A percentile compares a stretch with the other conserved stretches of the same genome.
phyloP scores from a whole-genome alignment of 495 filamentous ascomycete genomes.

The Physcia stellaris region DNA sequence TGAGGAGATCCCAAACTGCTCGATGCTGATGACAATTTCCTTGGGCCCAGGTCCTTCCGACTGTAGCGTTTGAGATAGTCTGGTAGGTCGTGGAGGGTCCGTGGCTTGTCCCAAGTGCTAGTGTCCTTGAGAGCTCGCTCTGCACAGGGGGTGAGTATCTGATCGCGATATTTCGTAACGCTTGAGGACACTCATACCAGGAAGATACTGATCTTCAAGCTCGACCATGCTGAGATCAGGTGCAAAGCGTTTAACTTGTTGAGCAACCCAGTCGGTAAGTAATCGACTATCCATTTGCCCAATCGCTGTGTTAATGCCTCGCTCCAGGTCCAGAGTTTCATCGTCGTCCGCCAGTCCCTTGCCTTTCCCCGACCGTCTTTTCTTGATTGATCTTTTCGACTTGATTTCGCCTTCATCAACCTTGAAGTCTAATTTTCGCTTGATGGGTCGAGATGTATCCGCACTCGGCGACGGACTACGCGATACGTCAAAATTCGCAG shows the following conservation, averaged over 20 bases:
- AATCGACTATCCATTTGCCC: conserved; percentile 66
- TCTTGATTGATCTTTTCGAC: background rate
- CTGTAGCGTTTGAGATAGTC: conserved; percentile 59
- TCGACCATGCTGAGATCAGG: conserved; percentile 70
- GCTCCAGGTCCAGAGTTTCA: conserved; percentile 42
- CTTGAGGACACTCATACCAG: conserved; percentile 38
- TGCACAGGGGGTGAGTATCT: conserved; percentile 18
- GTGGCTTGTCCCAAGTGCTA: conserved; percentile 47
- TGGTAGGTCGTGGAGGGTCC: conserved; percentile 57
- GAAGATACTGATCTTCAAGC: conserved; percentile 65
- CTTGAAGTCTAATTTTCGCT: too few relatives aligned
- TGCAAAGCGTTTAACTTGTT: conserved; percentile 63
- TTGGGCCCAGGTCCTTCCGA: conserved; percentile 26
- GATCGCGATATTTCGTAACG: background rate
- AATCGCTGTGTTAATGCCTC: conserved; percentile 70
- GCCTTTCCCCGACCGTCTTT: conserved; percentile 31
- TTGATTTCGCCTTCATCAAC: background rate
- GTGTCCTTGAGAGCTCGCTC: conserved; percentile 55
- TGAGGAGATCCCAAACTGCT: conserved; percentile 67
- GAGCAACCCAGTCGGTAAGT: conserved; percentile 75
- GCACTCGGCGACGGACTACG: too few relatives aligned
- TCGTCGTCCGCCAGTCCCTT: conserved; percentile 38
- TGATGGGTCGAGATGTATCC: too few relatives aligned
- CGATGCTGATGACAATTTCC: conserved; percentile 45
- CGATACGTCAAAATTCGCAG: too few relatives aligned